Conservation (phyloP, 176 grass and related monocot species). For the bread wheat (Triticum aestivum) region DNA sequence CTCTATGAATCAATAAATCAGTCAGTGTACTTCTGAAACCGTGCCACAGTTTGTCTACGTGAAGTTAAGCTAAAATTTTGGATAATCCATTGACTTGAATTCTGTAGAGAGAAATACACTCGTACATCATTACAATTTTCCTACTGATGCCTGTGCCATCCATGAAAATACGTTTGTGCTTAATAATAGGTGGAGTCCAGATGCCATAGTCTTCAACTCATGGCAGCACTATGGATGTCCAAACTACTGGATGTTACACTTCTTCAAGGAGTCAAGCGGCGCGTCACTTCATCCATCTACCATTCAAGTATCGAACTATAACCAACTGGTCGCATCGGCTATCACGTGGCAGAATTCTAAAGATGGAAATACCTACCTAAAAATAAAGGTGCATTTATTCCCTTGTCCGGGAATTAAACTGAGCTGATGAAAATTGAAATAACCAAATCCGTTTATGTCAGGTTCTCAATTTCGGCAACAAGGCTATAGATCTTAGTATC, state of each 20-base stretch:
- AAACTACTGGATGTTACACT: slow-evolving; percentile 98
- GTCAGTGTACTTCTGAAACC: slow-evolving; percentile 1
- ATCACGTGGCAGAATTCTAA: slow-evolving; percentile 71
- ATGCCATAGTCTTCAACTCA: slow-evolving; percentile 91
- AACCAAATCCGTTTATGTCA: slow-evolving; percentile 29
- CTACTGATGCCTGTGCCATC: neutral
- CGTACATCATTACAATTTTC: neutral
- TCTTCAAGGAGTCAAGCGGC: slow-evolving; percentile 83
- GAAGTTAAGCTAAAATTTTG: slow-evolving; percentile 4
- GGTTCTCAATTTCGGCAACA: slow-evolving; percentile 75
- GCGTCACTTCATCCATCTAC: slow-evolving; percentile 67
- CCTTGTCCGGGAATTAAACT: neutral
- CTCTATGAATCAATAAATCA: neutral
- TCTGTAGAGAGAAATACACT: neutral
- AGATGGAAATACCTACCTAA: slow-evolving; percentile 57
- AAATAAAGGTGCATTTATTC: slow-evolving; percentile 68
- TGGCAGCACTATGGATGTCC: slow-evolving; percentile 89
- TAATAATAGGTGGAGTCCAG: slow-evolving; percentile 68
- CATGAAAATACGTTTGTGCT: slow-evolving; percentile 23
- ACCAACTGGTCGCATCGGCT: slow-evolving; percentile 65
- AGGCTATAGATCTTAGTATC: slow-evolving; percentile 64
- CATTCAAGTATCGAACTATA: slow-evolving; percentile 60
- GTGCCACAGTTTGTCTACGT: neutral
- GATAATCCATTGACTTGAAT: neutral
- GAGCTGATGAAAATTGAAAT: neutral